phyloP scores from a whole-genome alignment of 1,284 basidiomycete genomes.

The Heliocybe sulcata region DNA sequence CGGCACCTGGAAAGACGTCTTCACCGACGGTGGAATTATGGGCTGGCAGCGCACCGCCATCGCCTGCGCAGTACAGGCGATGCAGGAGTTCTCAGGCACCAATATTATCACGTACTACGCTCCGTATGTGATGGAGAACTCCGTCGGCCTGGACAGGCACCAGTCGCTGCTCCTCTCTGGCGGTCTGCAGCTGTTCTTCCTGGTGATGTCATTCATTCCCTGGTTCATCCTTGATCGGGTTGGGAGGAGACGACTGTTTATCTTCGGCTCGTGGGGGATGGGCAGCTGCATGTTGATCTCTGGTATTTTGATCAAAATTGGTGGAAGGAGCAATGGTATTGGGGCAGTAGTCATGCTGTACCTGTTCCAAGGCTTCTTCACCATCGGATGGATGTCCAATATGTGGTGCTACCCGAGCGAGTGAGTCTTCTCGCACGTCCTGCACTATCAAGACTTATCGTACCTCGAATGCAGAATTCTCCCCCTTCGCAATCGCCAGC shows the following conservation, averaged over 20 bases:
- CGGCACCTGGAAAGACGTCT: not conserved
- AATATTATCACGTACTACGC: not conserved
- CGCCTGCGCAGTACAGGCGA: not conserved
- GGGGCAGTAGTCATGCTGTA: not conserved
- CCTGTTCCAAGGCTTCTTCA: slow-evolving; percentile 24
- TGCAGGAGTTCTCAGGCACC: not conserved
- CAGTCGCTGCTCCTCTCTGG: not conserved
- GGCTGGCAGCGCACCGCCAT: not conserved
- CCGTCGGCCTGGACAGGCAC: not conserved
- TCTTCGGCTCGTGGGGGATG: not conserved
- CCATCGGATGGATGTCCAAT: slow-evolving; percentile 21
- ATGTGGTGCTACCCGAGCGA: slow-evolving; percentile 12
- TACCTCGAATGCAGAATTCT: not conserved
- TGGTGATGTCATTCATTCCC: not conserved
- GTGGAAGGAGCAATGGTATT: not conserved
- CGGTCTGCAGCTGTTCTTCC: not conserved
- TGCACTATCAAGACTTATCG: slow-evolving; percentile 6
- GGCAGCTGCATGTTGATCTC: not conserved
- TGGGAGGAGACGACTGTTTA: not conserved
- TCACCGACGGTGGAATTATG: not conserved
- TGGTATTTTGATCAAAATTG: not conserved
- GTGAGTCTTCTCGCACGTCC: slow-evolving; percentile 13
- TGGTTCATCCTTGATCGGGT: not conserved
- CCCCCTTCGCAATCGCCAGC: not conserved
- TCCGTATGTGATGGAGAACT: not conserved